Conservation (phyloP, 2,329 filamentous ascomycete species). For the Ceratocystis colombiana region DNA sequence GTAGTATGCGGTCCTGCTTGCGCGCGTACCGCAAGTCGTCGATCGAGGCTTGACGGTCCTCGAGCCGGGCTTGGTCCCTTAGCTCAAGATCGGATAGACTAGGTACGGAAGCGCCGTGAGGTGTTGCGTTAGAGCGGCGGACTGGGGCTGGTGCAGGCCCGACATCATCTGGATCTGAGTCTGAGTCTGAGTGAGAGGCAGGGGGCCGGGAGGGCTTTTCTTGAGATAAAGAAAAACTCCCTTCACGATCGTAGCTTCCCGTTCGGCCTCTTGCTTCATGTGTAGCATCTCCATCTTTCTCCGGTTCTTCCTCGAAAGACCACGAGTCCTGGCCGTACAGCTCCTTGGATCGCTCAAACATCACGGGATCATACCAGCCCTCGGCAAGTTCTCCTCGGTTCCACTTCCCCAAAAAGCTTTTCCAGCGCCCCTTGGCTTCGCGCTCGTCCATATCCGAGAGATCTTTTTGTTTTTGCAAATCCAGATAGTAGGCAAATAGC, state of each 20-base stretch:
- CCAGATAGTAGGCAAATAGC: slow-evolving; percentile 74
- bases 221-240: neutral
- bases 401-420: slow-evolving; percentile 87
- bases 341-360: slow-evolving; percentile 37
- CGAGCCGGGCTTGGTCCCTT: slow-evolving; percentile 42
- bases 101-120: slow-evolving; percentile 54
- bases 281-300: neutral
- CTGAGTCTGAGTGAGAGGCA: slow-evolving; percentile 24
- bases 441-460: slow-evolving; percentile 59
- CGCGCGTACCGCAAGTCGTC: slow-evolving; percentile 52
- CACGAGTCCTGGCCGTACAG: slow-evolving; percentile 18
- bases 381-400: slow-evolving; percentile 78
- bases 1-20: slow-evolving; percentile 51
- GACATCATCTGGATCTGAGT: slow-evolving; percentile 24
- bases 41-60: slow-evolving; percentile 38
- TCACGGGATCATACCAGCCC: slow-evolving; percentile 84
- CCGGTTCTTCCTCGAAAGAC: slow-evolving; percentile 4
- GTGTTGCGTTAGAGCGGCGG: slow-evolving; percentile 33
- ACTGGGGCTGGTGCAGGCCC: slow-evolving; percentile 21
- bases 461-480: slow-evolving; percentile 71
- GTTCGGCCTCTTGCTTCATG: neutral
- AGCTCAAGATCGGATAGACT: slow-evolving; percentile 63
- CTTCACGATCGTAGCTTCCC: neutral
- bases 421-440: slow-evolving; percentile 80
- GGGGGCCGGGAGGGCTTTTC: neutral